phyloP scores from a whole-genome alignment of 257 asterid species.

The Solanum tarapatanum region DNA sequence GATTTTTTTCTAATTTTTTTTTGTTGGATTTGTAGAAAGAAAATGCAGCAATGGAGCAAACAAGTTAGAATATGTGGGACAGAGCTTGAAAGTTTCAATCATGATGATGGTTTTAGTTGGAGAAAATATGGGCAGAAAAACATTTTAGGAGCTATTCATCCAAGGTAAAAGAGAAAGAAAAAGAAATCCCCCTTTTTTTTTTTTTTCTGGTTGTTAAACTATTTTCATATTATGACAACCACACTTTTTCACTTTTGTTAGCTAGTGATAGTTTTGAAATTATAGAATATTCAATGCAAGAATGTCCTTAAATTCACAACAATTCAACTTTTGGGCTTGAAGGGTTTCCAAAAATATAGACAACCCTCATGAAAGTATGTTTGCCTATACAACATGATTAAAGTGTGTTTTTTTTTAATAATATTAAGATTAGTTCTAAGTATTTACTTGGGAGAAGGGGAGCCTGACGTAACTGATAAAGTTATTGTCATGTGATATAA shows the following conservation, averaged over 20 bases:
- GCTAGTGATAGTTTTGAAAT: background rate
- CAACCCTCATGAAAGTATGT: background rate
- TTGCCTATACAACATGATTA: background rate
- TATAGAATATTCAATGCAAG: background rate
- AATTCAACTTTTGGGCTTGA: background rate
- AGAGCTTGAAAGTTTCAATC: conserved; percentile 22
- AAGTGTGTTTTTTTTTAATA: background rate
- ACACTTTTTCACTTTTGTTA: background rate
- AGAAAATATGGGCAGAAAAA: conserved; percentile 84
- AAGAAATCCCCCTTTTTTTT: background rate
- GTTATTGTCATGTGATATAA: background rate
- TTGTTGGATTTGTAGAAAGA: conserved; percentile 42
- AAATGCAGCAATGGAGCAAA: conserved; percentile 36
- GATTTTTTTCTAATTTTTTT: background rate
- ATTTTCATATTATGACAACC: background rate
- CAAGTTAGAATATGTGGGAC: conserved; percentile 30
- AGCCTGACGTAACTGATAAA: background rate
- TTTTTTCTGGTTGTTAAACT: background rate
- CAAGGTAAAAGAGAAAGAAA: conserved; percentile 43
- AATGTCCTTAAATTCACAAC: background rate
- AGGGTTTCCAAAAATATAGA: background rate
- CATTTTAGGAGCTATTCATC: conserved; percentile 54
- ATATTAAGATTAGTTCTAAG: background rate
- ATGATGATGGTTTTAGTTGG: conserved; percentile 68
- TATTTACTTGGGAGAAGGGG: background rate